These are phyloP conservation scores for Chrysoporthe deuterocubensis DNA, from an alignment of 2,329 filamentous ascomycete genomes.

Conservation along the genomic window DNA sequence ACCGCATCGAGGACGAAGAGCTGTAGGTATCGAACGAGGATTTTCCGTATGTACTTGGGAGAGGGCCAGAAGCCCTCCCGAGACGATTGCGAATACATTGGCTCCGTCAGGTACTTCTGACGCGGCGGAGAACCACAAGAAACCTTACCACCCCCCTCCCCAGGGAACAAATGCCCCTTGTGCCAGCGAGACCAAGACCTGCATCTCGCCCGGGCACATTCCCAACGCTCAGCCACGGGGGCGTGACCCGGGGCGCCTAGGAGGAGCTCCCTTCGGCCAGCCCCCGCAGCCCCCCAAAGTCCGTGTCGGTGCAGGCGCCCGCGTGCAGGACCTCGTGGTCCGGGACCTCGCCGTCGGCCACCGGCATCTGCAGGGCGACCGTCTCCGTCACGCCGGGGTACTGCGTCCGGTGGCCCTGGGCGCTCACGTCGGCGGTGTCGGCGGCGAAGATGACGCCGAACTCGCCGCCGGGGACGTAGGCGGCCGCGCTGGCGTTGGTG, in stretches of 20 bases:
- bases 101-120: no score
- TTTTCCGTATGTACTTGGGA: no score
- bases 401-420: conserved; percentile 44
- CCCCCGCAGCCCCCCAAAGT: conserved; percentile 1
- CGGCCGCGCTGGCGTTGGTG: conserved; percentile 38
- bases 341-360: conserved; percentile 40
- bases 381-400: conserved; percentile 46
- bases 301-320: conserved; percentile 41
- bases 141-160: no score
- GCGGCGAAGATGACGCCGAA: conserved; percentile 47
- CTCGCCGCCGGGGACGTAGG: conserved; percentile 43
- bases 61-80: no score
- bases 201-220: no score
- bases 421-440: conserved; percentile 45
- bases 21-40: no score
- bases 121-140: no score
- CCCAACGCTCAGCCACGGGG: no score
- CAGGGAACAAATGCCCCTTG: no score
- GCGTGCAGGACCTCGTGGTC: conserved; percentile 44
- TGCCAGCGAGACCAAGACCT: no score
- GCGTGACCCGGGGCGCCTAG: not conserved
- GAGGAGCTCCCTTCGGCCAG: conserved; percentile 9
- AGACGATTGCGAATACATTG: no score
- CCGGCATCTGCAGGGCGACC: conserved; percentile 43
- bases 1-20: no score